Base-by-base conservation (phyloP, 2,329 filamentous ascomycete species). In the Neonectria faginata region DNA sequence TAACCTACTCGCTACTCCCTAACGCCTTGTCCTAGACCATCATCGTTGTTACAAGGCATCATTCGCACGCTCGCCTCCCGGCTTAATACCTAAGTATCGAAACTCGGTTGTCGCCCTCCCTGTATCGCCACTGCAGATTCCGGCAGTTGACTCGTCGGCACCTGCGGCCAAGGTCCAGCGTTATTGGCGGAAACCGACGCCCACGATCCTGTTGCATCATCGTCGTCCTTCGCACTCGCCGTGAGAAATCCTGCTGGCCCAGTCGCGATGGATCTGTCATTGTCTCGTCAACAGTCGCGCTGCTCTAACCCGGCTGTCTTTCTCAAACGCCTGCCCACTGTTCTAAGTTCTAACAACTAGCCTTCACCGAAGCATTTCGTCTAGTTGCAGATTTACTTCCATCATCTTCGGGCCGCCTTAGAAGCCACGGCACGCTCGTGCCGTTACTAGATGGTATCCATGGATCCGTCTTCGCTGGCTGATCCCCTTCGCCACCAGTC, bases 221-320 rank as follows among this genome's bases (percentile, higher is more conserved):
- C 33, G 29, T 39, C 48, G 20, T 59, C 51, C 59, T 66, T 64
- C 54, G 41, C 5, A 8, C 18, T 55, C 65, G 48, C 8, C 36
- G 48, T 18, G 44, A 45, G 20, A n/a, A 20, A 55, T 60, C 56
- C 62, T 65, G 57, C 39, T n/a, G 48, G 7, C 33, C 50, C 27
- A 57, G 57, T 65, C 65, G 67, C 66, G 57, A 74, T 74, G 72
- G 70, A 66, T 58, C 55, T 68, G 55, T 57, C 62, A 65, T 64
- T 48, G 33, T 68, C 58, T 50, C 58, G 53, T 64, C 36, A 56
- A 55, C 62, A 52, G 51, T 54, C 52, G 57, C 57, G 48, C 58
- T 62, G 61, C 44, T 64, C 67, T 68, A 73, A 69, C 57, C 51
- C 50, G 55, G 9, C 39, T 22, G 18, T 58, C 55, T 42, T 62